These are phyloP conservation scores for Brassica nigra DNA, from an alignment of 345 rosid species.

Conservation along the genomic window DNA sequence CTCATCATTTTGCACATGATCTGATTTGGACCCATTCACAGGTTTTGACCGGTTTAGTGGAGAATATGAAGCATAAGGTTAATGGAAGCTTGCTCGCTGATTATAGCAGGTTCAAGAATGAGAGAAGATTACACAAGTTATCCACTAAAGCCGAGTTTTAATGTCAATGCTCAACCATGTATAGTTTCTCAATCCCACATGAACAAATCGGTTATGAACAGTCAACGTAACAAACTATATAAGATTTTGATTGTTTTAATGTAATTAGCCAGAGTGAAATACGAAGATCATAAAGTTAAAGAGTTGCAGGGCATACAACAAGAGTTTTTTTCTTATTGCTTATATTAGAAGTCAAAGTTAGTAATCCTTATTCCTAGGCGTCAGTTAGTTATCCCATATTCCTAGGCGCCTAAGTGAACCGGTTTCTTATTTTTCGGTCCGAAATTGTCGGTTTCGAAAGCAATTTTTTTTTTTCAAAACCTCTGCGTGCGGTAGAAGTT, in stretches of 20 bases:
- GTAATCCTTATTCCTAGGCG: background rate
- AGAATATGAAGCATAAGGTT: conserved; percentile 83
- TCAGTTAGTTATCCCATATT: too few species aligned
- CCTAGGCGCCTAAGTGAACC: background rate
- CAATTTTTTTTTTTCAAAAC: background rate
- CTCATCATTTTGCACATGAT: background rate
- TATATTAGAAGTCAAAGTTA: background rate
- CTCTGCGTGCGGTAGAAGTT: background rate
- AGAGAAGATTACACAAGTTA: conserved; percentile 28
- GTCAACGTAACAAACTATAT: background rate
- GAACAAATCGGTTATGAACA: background rate
- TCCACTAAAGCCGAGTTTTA: background rate
- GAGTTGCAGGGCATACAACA: background rate
- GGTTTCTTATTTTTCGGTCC: background rate
- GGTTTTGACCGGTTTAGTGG: conserved; percentile 66
- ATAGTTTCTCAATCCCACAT: conserved; percentile 15
- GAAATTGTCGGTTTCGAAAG: background rate
- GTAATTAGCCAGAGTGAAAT: background rate
- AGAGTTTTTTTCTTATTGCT: background rate
- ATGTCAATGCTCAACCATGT: conserved; percentile 12
- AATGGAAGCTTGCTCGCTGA: conserved; percentile 79
- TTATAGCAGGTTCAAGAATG: conserved; percentile 67
- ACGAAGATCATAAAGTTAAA: background rate
- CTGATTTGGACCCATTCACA: conserved; percentile 25
- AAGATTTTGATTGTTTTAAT: background rate